Base-by-base conservation (phyloP, 1,284 basidiomycete species). In the Vanrija sp. region DNA sequence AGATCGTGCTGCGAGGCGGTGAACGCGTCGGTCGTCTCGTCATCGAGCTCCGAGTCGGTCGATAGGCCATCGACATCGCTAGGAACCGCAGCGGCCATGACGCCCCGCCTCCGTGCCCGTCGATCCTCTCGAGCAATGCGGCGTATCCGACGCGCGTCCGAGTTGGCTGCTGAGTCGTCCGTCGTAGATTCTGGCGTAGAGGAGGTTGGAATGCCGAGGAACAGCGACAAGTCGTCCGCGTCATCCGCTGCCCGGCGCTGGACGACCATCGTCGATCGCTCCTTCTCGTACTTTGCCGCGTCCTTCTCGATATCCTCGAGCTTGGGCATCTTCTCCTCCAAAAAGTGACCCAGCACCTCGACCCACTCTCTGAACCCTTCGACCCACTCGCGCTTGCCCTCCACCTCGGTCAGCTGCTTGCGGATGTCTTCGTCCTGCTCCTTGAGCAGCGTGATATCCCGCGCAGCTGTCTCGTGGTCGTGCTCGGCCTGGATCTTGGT, bases 301-400 rank as follows among this genome's bases (percentile, higher is more conserved):
- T 92, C 88, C 24, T 84, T 82, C 70, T 96, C 93, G n/a, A 95
- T 82, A 52, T 82, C 84, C 69, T 95, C 91, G 16, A 97, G 78
- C 48, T 79, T 76, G 3, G 92, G 90, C 67, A 90, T 90, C 84
- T 97, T 97, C 72, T 92, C 89, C 66, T 95, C 92, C 36, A 97
- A 78, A 71, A 97, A 96, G 4, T 81, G 81, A 2, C 89, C 92
- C 5, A 96, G 82, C 62, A 84, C 84, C 70, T 97, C 93, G 0
- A 94, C 79, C 86, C 89, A 94, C 39, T 87, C 86, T 55, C 81
- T 81, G 76, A 97, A 91, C 49, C 85, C 84, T 15, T 79, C 79
- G 62, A 95, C 93, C 90, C 91, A 97, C 41, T 86, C 85, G 44
- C 87, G 79, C 73, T 95, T 95, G 44, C 79, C 81, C 68, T 93